phyloP scores from a whole-genome alignment of 768 basidiomycete genomes.

The Pisolithus tinctorius region DNA sequence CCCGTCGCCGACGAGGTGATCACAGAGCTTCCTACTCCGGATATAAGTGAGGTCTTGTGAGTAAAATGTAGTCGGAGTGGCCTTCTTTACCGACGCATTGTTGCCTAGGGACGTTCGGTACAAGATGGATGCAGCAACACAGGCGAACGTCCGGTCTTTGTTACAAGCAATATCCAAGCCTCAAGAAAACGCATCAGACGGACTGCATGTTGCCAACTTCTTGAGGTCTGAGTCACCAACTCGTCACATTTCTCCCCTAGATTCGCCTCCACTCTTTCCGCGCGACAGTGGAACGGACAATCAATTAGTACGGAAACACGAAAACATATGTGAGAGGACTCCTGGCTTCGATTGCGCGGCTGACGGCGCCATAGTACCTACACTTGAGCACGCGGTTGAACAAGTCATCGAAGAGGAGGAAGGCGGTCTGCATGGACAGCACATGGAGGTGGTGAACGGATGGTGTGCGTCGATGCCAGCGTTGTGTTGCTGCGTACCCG shows the following conservation, averaged over 20 bases:
- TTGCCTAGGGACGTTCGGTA: conserved; percentile 27
- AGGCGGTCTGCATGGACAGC: conserved; percentile 37
- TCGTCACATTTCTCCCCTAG: conserved; percentile 18
- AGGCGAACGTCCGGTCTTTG: conserved; percentile 18
- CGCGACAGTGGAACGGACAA: conserved; percentile 8
- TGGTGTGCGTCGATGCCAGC: conserved; percentile 51
- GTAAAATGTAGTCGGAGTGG: conserved; percentile 12
- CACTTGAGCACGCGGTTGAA: conserved; percentile 17
- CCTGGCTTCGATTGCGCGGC: conserved; percentile 12
- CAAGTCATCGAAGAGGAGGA: conserved; percentile 33
- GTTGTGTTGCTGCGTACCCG: neutral
- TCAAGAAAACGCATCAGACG: conserved; percentile 9
- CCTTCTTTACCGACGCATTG: conserved; percentile 1
- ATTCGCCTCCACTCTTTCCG: conserved; percentile 45
- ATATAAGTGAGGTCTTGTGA: conserved; percentile 36
- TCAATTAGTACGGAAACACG: neutral
- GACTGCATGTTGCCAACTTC: conserved; percentile 22
- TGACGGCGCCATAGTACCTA: conserved; percentile 17
- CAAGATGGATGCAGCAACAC: conserved; percentile 21
- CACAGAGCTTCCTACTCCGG: conserved; percentile 23
- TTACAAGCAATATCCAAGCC: conserved; percentile 21
- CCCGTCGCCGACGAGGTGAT: conserved; percentile 25
- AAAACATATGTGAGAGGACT: neutral
- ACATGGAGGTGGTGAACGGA: conserved; percentile 56
- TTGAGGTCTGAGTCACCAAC: conserved; percentile 28